phyloP scores from a whole-genome alignment of 495 filamentous ascomycete species.

The Rhizodiscina lignyota region DNA sequence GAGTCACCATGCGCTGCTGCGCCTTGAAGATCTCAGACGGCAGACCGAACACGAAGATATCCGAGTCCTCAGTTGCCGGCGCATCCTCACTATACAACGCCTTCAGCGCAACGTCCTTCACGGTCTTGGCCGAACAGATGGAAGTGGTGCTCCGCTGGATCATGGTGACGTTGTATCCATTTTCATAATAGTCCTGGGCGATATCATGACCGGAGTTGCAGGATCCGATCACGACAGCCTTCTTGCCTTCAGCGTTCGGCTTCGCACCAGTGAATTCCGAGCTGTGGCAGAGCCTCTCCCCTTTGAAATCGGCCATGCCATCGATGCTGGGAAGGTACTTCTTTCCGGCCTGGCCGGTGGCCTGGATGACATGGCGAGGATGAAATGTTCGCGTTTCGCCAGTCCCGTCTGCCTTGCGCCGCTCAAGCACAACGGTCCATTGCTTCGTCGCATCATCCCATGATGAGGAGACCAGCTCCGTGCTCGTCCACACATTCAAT shows the following conservation, averaged over 20 bases:
- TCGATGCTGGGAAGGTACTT: conserved; percentile 44
- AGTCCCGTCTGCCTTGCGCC: conserved; percentile 29
- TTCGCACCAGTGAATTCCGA: conserved; percentile 34
- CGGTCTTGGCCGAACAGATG: conserved; percentile 42
- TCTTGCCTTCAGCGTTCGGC: conserved; percentile 37
- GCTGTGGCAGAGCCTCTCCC: conserved; percentile 48
- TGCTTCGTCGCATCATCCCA: conserved; percentile 36
- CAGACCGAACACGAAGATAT: conserved; percentile 36
- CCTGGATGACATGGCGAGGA: conserved; percentile 49
- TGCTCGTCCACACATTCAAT: conserved; percentile 56
- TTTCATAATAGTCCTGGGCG: conserved; percentile 64
- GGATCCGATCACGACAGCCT: conserved; percentile 59
- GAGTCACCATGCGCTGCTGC: conserved; percentile 32
- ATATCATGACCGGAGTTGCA: conserved; percentile 78
- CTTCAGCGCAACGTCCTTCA: conserved; percentile 34
- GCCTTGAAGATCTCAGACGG: conserved; percentile 44
- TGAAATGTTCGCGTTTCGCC: conserved; percentile 33
- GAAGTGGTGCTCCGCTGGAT: conserved; percentile 63
- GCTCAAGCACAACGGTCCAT: conserved; percentile 46
- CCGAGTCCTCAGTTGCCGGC: conserved; percentile 43
- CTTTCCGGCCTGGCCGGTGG: conserved; percentile 60
- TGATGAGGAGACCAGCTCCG: conserved; percentile 29
- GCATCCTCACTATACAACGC: conserved; percentile 47
- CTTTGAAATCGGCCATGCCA: conserved; percentile 44
- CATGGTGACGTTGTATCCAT: conserved; percentile 72